These are phyloP conservation scores for Myriosclerotinia duriaeana DNA, from an alignment of 2,329 filamentous ascomycete species.

Conservation along the genomic window DNA sequence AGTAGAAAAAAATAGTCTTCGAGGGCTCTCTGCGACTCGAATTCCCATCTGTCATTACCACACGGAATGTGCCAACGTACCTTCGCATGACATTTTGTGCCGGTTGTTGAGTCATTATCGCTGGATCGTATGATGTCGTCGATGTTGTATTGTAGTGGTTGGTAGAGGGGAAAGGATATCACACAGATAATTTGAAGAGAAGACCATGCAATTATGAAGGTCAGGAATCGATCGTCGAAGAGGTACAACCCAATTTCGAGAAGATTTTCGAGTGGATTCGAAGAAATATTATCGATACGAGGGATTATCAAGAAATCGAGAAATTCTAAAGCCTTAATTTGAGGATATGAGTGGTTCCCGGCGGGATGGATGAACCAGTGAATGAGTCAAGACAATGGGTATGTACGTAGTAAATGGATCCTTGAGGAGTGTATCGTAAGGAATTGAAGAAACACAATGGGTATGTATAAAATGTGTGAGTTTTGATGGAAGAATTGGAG, in stretches of 20 bases:
- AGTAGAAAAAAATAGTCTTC: not conserved
- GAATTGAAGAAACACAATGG: slow-evolving; percentile 3
- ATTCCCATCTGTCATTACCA: not conserved
- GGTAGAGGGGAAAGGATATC: slow-evolving; percentile 15
- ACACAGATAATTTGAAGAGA: slow-evolving; percentile 18
- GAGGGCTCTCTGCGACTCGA: not conserved
- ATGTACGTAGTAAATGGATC: not conserved
- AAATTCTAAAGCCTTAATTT: slow-evolving; percentile 17
- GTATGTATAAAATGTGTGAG: not conserved
- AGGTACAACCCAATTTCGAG: slow-evolving; percentile 9
- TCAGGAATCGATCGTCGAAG: slow-evolving; percentile 17
- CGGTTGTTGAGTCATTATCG: slow-evolving; percentile 40
- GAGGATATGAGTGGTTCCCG: slow-evolving; percentile 10
- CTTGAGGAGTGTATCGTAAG: not conserved
- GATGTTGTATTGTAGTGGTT: not conserved
- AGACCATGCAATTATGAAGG: slow-evolving; percentile 34
- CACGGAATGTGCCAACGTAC: slow-evolving; percentile 34
- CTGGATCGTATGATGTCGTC: slow-evolving; percentile 25
- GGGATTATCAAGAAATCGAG: slow-evolving; percentile 19
- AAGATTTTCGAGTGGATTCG: slow-evolving; percentile 21
- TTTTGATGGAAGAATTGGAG: not conserved
- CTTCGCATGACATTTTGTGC: slow-evolving; percentile 49
- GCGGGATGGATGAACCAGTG: slow-evolving; percentile 13
- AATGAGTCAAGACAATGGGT: slow-evolving; percentile 11
- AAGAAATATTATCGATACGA: slow-evolving; percentile 33